A percentile compares a stretch with the other conserved stretches of the same genome.
These are phyloP conservation scores for Epichloe festucae DNA, from an alignment of 2,329 filamentous ascomycete genomes.

Conservation along the genomic window DNA sequence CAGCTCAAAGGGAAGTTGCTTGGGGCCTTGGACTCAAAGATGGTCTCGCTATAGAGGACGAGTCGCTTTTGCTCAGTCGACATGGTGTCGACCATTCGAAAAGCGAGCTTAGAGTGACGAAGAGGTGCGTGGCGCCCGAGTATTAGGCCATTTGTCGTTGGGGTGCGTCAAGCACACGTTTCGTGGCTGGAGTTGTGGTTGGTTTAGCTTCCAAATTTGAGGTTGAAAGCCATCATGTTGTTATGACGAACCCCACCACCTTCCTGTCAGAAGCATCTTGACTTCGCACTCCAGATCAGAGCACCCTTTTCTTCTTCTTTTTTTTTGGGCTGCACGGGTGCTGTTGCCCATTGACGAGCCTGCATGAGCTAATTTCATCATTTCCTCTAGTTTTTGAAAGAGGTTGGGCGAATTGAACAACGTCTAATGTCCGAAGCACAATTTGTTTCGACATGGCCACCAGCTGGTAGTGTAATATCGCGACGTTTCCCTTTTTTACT, in stretches of 20 bases:
- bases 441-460: neutral
- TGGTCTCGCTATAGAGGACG: conserved; percentile 41
- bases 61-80: conserved; percentile 21
- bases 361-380: neutral
- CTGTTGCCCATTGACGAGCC: neutral
- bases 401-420: neutral
- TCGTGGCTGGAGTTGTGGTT: neutral
- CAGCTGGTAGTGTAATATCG: neutral
- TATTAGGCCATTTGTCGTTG: neutral
- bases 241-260: neutral
- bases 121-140: neutral
- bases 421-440: neutral
- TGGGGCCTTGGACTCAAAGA: conserved; percentile 41
- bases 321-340: neutral
- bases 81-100: conserved; percentile 10
- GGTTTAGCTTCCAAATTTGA: neutral
- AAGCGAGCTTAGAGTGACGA: neutral
- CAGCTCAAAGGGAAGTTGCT: conserved; percentile 57
- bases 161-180: neutral
- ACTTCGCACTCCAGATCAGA: neutral
- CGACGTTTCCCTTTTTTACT: neutral
- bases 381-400: no score
- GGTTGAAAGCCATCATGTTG: neutral
- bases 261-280: neutral
- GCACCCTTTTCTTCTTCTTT: neutral